phyloP scores from a whole-genome alignment of 2,329 filamentous ascomycete genomes.

The Talaromyces sp. region DNA sequence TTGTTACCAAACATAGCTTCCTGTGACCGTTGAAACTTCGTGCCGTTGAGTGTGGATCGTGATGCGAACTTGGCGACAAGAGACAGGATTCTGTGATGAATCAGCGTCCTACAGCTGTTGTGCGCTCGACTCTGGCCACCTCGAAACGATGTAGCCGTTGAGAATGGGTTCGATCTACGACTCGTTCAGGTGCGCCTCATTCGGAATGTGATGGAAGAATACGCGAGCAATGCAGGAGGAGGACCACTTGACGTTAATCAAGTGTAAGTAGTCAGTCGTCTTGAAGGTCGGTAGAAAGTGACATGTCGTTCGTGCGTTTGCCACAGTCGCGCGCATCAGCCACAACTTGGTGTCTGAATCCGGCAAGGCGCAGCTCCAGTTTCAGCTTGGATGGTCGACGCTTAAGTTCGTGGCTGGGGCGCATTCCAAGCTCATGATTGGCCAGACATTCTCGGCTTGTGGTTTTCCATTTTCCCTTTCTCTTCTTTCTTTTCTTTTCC shows the following conservation, averaged over 20 bases:
- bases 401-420: conserved; percentile 4
- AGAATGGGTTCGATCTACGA: background rate
- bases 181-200: conserved; percentile 17
- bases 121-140: background rate
- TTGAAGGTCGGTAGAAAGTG: background rate
- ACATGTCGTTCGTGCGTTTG: conserved; percentile 7
- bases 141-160: background rate
- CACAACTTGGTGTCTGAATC: background rate
- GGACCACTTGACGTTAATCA: background rate
- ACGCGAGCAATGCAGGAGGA: background rate
- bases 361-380: conserved; percentile 9
- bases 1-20: background rate
- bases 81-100: background rate
- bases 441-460: background rate
- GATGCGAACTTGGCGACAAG: background rate
- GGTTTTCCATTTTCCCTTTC: background rate
- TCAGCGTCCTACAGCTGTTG: background rate
- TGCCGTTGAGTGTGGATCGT: background rate
- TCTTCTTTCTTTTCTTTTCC: background rate
- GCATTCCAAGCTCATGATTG: background rate
- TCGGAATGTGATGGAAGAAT: background rate
- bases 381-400: conserved; percentile 7
- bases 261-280: background rate
- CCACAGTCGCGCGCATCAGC: conserved; percentile 1
- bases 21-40: background rate